Conservation (phyloP, 208 protist genomes). For the Trypanosomatidae sp. region DNA sequence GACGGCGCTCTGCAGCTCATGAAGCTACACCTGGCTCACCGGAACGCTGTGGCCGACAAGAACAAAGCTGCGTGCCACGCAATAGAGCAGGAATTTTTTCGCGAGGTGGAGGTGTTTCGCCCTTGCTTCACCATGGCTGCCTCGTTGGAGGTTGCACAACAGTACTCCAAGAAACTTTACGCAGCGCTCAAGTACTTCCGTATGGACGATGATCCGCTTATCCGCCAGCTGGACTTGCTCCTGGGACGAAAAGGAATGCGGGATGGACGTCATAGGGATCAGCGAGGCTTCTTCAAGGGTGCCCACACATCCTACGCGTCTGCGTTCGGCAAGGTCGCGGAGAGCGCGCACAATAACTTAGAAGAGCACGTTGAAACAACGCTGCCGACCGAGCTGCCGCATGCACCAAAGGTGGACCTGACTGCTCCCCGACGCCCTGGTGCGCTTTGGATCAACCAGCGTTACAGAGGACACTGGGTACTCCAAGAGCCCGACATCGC, state of each 20-base stretch:
- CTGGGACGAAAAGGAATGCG: slow-evolving; percentile 71
- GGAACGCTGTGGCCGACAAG: slow-evolving; percentile 59
- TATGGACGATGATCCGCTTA: slow-evolving; percentile 78
- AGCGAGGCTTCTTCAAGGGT: slow-evolving; percentile 36
- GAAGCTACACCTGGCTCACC: slow-evolving; percentile 84
- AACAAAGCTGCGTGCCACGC: slow-evolving; percentile 56
- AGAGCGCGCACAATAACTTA: slow-evolving; percentile 17
- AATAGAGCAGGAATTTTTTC: slow-evolving; percentile 82
- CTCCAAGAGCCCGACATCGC: slow-evolving; percentile 87
- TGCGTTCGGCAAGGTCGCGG: neutral
- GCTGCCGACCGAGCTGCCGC: slow-evolving; percentile 75
- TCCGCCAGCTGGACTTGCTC: slow-evolving; percentile 79
- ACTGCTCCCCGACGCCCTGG: slow-evolving; percentile 36
- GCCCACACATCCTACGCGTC: neutral
- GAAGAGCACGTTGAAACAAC: slow-evolving; percentile 57
- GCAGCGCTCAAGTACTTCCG: slow-evolving; percentile 76
- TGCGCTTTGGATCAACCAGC: slow-evolving; percentile 52
- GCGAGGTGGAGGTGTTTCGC: slow-evolving; percentile 78
- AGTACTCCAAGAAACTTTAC: slow-evolving; percentile 74
- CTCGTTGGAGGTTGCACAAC: slow-evolving; percentile 60
- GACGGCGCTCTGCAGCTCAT: slow-evolving; percentile 81
- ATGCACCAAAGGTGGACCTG: slow-evolving; percentile 67
- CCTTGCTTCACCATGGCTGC: slow-evolving; percentile 83
- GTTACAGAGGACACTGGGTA: slow-evolving; percentile 85
- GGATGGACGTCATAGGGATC: slow-evolving; percentile 10